Conservation (phyloP, 192 early-diverging fungal species). For the Coemansia sp. region DNA sequence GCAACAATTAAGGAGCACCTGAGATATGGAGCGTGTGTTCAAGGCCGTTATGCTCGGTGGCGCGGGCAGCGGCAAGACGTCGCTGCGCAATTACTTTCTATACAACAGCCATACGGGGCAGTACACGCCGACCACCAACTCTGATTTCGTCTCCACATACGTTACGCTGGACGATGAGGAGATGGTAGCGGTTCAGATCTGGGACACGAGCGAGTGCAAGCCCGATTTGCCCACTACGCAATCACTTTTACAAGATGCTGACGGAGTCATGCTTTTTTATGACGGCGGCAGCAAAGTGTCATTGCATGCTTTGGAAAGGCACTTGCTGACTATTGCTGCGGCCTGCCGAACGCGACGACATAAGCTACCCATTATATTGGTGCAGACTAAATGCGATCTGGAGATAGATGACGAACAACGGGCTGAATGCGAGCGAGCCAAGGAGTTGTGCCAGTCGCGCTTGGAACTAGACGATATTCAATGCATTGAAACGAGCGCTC, state of each 20-base stretch:
- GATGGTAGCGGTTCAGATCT: constrained; percentile 42
- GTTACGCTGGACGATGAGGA: constrained; percentile 16
- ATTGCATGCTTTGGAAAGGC: constrained; percentile 10
- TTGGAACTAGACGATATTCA: not conserved
- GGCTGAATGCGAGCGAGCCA: constrained; percentile 5
- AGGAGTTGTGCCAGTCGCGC: constrained; percentile 13
- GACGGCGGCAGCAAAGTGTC: constrained; percentile 12
- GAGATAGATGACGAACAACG: not conserved
- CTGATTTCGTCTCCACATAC: constrained; percentile 50
- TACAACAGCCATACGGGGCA: constrained; percentile 35
- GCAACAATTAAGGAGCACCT: not conserved
- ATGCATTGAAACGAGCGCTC: constrained; percentile 35
- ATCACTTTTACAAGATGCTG: constrained; percentile 42
- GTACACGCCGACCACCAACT: constrained; percentile 25
- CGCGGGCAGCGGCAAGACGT: constrained; percentile 38
- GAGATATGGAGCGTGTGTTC: constrained; percentile 23
- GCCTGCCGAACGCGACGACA: not conserved
- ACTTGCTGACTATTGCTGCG: not conserved
- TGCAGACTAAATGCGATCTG: constrained; percentile 28
- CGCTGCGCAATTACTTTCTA: constrained; percentile 45
- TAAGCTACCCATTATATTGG: constrained; percentile 15
- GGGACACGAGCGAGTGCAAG: constrained; percentile 39
- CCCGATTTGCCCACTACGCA: constrained; percentile 14
- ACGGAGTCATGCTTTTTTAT: constrained; percentile 38
- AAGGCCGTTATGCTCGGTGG: constrained; percentile 47